Conservation (phyloP, 768 basidiomycete species). For the Auriscalpium orientale region DNA sequence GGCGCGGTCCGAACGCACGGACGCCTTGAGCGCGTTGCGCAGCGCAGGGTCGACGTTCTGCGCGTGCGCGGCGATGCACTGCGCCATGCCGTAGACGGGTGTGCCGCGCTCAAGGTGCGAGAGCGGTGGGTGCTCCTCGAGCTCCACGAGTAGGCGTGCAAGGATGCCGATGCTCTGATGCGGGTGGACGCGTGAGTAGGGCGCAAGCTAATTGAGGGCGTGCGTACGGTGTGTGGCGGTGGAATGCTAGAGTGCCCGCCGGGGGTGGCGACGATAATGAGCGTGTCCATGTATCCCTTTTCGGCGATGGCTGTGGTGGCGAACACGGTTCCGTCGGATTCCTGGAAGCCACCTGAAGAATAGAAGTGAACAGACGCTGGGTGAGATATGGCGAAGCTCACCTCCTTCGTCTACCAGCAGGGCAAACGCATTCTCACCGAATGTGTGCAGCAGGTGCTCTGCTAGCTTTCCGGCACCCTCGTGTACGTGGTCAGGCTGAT, state of each 20-base stretch:
- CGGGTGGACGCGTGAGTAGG: too few species aligned
- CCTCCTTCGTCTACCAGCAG: constrained; percentile 59
- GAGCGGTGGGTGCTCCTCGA: constrained; percentile 5
- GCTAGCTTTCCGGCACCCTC: constrained; percentile 39
- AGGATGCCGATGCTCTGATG: constrained; percentile 64
- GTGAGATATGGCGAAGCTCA: constrained; percentile 3
- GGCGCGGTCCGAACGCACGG: constrained; percentile 21
- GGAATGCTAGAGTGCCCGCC: constrained; percentile 89
- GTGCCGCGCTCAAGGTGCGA: constrained; percentile 24
- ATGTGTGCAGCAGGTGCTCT: constrained; percentile 31
- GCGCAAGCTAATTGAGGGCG: too few species aligned
- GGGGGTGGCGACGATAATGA: constrained; percentile 54
- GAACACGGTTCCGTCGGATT: constrained; percentile 45
- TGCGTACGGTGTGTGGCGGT: constrained; percentile 60
- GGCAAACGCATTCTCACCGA: constrained; percentile 43
- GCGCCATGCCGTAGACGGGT: constrained; percentile 27
- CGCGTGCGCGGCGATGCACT: constrained; percentile 37
- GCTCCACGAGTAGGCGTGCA: constrained; percentile 26
- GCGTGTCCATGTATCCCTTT: constrained; percentile 62
- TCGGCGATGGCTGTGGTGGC: constrained; percentile 62
- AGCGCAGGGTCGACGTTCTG: constrained; percentile 27
- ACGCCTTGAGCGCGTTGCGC: constrained; percentile 21
- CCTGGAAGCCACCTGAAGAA: constrained; percentile 38
- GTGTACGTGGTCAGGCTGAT: neutral
- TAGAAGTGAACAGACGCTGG: too few species aligned